Percentiles rank a stretch among this genome's conserved stretches.
Conservation (phyloP, 352 stramenopile species). For the Phytophthora hybrid region DNA sequence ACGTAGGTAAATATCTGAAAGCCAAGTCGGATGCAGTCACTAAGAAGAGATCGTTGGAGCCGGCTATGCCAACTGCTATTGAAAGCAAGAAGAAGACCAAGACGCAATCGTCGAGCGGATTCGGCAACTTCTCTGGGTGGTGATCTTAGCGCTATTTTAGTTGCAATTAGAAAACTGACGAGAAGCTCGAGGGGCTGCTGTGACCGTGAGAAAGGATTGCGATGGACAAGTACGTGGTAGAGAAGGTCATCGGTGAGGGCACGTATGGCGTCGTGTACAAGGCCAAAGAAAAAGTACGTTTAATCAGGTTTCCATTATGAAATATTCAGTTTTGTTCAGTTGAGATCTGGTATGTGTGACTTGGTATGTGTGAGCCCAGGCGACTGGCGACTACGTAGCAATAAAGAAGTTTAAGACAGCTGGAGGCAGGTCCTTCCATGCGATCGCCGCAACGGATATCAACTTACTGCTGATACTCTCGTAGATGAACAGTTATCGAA, state of each 20-base stretch:
- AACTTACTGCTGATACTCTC: not conserved
- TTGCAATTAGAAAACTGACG: conserved; percentile 9
- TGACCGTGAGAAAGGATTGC: not conserved
- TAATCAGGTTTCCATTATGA: not conserved
- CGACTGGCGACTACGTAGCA: conserved; percentile 68
- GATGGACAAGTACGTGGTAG: conserved; percentile 86
- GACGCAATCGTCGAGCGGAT: conserved; percentile 55
- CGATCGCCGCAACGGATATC: not conserved
- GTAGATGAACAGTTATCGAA: conserved; percentile 81
- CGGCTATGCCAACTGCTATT: conserved; percentile 54
- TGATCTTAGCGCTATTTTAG: conserved; percentile 41
- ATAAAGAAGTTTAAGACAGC: conserved; percentile 89
- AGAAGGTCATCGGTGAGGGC: conserved; percentile 86
- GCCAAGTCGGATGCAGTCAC: conserved; percentile 15
- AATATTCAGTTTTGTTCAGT: not conserved
- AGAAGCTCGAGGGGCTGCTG: too few relatives aligned
- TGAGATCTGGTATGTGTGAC: conserved; percentile 1
- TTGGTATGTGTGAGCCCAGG: conserved; percentile 34
- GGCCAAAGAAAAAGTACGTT: conserved; percentile 73
- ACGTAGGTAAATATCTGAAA: conserved; percentile 81
- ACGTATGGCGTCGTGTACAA: conserved; percentile 88
- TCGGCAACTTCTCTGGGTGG: conserved; percentile 86
- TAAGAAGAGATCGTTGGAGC: conserved; percentile 43
- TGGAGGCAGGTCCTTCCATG: conserved; percentile 38
- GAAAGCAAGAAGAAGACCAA: conserved; percentile 81